Evolutionary conservation across 2,329 filamentous ascomycete genomes (phyloP).

Genomic region (Clonostachys byssicola): DNA sequence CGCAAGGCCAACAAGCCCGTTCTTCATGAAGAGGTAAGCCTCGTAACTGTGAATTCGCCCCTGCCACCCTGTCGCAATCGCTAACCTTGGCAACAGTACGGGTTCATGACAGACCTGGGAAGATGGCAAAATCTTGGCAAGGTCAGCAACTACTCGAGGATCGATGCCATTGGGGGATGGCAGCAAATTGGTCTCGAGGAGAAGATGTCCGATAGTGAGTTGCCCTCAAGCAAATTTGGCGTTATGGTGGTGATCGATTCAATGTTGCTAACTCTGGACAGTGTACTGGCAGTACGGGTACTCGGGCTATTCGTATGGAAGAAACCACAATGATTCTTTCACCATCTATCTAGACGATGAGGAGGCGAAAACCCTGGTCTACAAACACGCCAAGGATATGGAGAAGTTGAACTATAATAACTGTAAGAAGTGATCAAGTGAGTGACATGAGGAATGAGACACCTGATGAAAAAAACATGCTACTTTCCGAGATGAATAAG

Average conservation of each 20-base stretch:
- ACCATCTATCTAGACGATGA: conserved; percentile 49
- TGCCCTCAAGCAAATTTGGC: too few relatives aligned
- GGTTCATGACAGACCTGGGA: conserved; percentile 45
- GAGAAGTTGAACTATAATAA: conserved; percentile 13
- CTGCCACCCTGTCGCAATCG: too few relatives aligned
- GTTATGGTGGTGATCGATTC: too few relatives aligned
- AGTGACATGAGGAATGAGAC: too few relatives aligned
- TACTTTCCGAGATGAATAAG: too few relatives aligned
- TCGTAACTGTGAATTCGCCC: too few relatives aligned
- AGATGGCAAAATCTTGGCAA: conserved; percentile 38
- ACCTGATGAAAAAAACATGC: too few relatives aligned
- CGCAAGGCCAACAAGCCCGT: conserved; percentile 43
- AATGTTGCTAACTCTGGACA: conserved; percentile 3
- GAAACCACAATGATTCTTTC: conserved; percentile 52
- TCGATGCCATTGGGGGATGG: conserved; percentile 41
- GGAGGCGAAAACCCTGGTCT: conserved; percentile 36
- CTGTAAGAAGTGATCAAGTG: not conserved
- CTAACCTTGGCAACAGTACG: conserved; percentile 23
- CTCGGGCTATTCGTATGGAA: conserved; percentile 44
- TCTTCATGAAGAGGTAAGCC: conserved; percentile 39
- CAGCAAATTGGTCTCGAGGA: conserved; percentile 41
- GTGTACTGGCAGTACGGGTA: conserved; percentile 54
- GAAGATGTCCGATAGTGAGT: conserved; percentile 34
- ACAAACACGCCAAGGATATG: conserved; percentile 35
- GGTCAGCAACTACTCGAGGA: conserved; percentile 33